Evolutionary conservation across 2,329 filamentous ascomycete genomes (phyloP), one percentile per base, ranked within the genome.

Genomic region (Pseudocercospora musae): DNA sequence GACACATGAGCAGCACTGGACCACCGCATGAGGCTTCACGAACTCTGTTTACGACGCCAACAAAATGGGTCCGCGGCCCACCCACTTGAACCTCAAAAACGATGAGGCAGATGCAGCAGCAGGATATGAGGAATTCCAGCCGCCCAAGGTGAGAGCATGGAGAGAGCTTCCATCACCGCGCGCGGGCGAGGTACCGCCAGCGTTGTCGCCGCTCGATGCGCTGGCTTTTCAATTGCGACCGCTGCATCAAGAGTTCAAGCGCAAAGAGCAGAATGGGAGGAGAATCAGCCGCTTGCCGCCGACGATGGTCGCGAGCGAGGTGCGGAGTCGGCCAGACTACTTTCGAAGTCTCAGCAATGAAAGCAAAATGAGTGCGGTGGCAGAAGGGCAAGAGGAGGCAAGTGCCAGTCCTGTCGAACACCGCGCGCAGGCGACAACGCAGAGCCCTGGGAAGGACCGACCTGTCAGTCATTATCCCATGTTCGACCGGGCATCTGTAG

Each of bases 141-240:
- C 70, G 42, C 70, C 71, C 25, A 66, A 66, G 33, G 59, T 68
- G 25, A 65, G 65, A 44, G 71, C 71, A 62, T 62, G 71, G 49
- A 69, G 73, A 65, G 74, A 76, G 70, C 75, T 82, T 23, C 79
- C 80, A 52, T 81, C 80, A 62, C 80, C 81, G 44, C 78, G 79
- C 60, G 74, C 77, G n/a, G 81, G 80, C 74, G 77, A 87, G 70
- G 85, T 90, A 0, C 94, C 95, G 20, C 95, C 95, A 4, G 90
- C 95, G 57, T 83, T 98, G 60, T 98, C 95, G 7, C 95, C 95
- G 10, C 85, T 99, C 67, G 95, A 99, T 82, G 94, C 94, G 53
- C 96, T 99, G 74, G 94, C 94, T 21, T 84, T 94, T 65, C 94
- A 98, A 74, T 96, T 93, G 70, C 89, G 94, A 62, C 60, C 58